Conservation (phyloP, 208 protist species). For the Kentomonas sorsogonicus region DNA sequence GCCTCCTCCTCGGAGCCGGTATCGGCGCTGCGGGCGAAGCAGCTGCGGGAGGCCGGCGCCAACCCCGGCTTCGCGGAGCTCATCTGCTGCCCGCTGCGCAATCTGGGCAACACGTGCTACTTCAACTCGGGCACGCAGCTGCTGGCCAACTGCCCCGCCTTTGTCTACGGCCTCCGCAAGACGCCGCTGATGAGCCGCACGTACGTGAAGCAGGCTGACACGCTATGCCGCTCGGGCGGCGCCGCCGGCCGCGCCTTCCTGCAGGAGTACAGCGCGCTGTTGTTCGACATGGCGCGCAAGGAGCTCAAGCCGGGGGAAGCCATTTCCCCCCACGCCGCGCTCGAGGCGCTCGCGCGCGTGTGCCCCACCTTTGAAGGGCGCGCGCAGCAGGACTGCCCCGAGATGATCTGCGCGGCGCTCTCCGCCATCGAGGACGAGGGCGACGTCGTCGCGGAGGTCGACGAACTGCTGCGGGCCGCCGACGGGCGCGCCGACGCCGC, state of each 20-base stretch:
- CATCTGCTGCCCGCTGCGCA: conserved; percentile 82
- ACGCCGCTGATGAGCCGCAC: neutral
- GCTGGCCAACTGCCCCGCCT: conserved; percentile 79
- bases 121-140: conserved; percentile 96
- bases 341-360: conserved; percentile 51
- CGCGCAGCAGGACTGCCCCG: conserved; percentile 82
- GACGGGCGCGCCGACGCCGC: conserved; percentile 15
- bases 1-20: conserved; percentile 4
- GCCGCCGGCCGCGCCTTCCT: conserved; percentile 36
- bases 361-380: conserved; percentile 76
- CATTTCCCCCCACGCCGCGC: conserved; percentile 38
- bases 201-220: conserved; percentile 12
- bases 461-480: conserved; percentile 44
- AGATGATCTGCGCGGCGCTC: conserved; percentile 75
- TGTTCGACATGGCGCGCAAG: conserved; percentile 57
- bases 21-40: conserved; percentile 15
- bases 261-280: conserved; percentile 34
- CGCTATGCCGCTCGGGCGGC: conserved; percentile 25
- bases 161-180: conserved; percentile 33
- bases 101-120: conserved; percentile 98
- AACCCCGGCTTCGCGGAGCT: conserved; percentile 33
- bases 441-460: conserved; percentile 39
- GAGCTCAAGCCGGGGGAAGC: conserved; percentile 13
- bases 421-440: conserved; percentile 71
- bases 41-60: conserved; percentile 14